phyloP scores from a whole-genome alignment of 805 yeast genomes.

The Candida sakaeoensis region DNA sequence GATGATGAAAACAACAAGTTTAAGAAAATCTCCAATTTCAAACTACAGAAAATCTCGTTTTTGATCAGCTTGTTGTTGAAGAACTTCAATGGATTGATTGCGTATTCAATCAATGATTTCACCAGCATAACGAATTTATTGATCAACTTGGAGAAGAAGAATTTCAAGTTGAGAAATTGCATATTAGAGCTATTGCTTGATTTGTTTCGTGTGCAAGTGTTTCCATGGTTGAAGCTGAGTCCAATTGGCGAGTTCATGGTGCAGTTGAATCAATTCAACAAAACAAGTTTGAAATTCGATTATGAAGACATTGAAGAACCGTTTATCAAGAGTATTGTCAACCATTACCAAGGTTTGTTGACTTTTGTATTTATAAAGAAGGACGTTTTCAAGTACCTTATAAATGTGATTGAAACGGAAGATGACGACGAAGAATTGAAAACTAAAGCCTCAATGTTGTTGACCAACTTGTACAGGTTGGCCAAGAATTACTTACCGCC shows the following conservation, averaged over 20 bases:
- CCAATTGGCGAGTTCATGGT: conserved; percentile 19
- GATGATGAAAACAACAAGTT: conserved; percentile 12
- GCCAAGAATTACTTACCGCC: conserved; percentile 54
- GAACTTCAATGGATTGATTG: conserved; percentile 72
- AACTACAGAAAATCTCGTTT: conserved; percentile 56
- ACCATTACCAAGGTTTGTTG: conserved; percentile 66
- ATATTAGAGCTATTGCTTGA: conserved; percentile 71
- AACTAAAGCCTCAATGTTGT: conserved; percentile 58
- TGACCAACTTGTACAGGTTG: conserved; percentile 58
- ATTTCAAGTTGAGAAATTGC: conserved; percentile 53
- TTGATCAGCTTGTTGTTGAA: conserved; percentile 61
- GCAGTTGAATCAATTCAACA: conserved; percentile 8
- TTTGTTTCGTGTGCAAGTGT: conserved; percentile 54
- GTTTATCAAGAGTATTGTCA: conserved; percentile 28
- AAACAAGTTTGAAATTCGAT: conserved; percentile 10
- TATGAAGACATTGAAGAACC: conserved; percentile 10
- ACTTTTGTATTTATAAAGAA: conserved; percentile 48
- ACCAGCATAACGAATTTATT: conserved; percentile 55
- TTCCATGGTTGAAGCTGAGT: conserved; percentile 46
- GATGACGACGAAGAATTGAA: conserved; percentile 41
- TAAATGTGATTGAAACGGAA: conserved; percentile 38
- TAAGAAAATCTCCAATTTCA: conserved; percentile 31
- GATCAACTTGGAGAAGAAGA: conserved; percentile 53
- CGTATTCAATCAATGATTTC: conserved; percentile 56
- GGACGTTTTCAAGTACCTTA: conserved; percentile 48